phyloP scores from a whole-genome alignment of 2,329 filamentous ascomycete genomes.

The Simplicillium aogashimaense region DNA sequence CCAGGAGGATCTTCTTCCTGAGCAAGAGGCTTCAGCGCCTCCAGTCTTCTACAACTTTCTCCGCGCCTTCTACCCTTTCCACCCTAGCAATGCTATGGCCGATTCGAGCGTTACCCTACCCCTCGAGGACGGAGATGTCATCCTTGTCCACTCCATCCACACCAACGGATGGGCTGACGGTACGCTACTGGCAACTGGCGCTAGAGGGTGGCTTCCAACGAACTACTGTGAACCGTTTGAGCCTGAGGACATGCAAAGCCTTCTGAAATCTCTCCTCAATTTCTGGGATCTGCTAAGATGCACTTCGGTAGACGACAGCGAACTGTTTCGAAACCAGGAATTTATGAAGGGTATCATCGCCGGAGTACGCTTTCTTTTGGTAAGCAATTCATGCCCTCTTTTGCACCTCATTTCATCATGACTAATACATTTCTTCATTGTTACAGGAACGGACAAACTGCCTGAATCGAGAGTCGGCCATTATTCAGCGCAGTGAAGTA shows the following conservation, averaged over 20 bases:
- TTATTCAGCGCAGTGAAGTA: constrained; percentile 65
- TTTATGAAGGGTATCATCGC: constrained; percentile 92
- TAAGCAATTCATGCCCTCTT: constrained; percentile 37
- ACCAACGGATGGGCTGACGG: constrained; percentile 98
- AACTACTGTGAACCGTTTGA: constrained; percentile 98
- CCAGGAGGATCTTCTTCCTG: constrained; percentile 43
- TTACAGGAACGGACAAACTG: constrained; percentile 77
- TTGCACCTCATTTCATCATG: neutral
- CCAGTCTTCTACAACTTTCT: constrained; percentile 88
- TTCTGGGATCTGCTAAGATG: constrained; percentile 87
- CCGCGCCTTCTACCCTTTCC: constrained; percentile 87
- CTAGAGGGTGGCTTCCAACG: constrained; percentile 89
- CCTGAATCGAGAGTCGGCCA: constrained; percentile 67
- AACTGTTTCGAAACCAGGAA: constrained; percentile 82
- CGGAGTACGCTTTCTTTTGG: constrained; percentile 80
- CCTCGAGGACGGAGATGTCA: constrained; percentile 81
- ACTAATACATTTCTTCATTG: constrained; percentile 8
- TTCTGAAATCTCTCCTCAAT: constrained; percentile 78
- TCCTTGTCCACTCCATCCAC: constrained; percentile 92
- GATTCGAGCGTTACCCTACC: constrained; percentile 83
- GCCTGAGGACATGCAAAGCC: constrained; percentile 71
- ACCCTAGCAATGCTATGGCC: constrained; percentile 65
- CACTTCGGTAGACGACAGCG: constrained; percentile 62
- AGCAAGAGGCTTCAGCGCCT: constrained; percentile 28
- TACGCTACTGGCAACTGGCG: constrained; percentile 75